These are phyloP conservation scores for Mucor irregularis DNA, from an alignment of 371 early-diverging fungal genomes.

Conservation along the genomic window DNA sequence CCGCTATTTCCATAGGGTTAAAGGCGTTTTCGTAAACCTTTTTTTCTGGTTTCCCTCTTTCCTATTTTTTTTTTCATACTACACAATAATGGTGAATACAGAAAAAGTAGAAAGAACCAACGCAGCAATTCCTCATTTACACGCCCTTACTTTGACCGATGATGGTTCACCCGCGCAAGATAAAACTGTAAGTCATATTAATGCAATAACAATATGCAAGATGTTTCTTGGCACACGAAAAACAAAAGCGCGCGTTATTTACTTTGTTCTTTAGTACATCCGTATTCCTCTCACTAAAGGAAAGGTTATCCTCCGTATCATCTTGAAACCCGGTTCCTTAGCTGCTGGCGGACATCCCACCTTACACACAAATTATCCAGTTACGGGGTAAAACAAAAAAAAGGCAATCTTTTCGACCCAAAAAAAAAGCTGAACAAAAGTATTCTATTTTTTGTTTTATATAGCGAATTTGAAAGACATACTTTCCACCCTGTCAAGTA, in stretches of 20 bases:
- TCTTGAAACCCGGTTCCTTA: constrained; percentile 76
- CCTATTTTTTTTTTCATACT: not conserved
- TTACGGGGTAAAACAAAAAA: constrained; percentile 55
- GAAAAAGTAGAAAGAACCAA: constrained; percentile 1
- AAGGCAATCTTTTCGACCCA: no score
- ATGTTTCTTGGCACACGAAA: constrained; percentile 3
- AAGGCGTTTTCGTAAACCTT: not conserved
- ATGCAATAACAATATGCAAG: not conserved
- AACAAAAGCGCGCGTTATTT: constrained; percentile 6
- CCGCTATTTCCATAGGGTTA: not conserved
- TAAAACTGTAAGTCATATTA: constrained; percentile 53
- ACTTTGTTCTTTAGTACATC: constrained; percentile 58
- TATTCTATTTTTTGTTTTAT: not conserved
- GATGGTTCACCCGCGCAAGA: constrained; percentile 58
- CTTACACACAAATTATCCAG: constrained; percentile 84
- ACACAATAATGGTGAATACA: constrained; percentile 1
- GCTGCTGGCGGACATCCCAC: constrained; percentile 61
- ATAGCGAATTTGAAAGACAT: constrained; percentile 36
- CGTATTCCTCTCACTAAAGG: constrained; percentile 76
- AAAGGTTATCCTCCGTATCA: constrained; percentile 76
- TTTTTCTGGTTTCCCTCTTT: not conserved
- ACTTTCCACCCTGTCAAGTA: constrained; percentile 42
- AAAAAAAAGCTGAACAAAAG: not conserved
- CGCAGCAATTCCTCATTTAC: constrained; percentile 17
- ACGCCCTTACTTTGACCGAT: constrained; percentile 56